Percentiles rank a stretch among this genome's conserved stretches.
Conservation (phyloP, 768 basidiomycete species). For the Termitomyces eurrhizus region DNA sequence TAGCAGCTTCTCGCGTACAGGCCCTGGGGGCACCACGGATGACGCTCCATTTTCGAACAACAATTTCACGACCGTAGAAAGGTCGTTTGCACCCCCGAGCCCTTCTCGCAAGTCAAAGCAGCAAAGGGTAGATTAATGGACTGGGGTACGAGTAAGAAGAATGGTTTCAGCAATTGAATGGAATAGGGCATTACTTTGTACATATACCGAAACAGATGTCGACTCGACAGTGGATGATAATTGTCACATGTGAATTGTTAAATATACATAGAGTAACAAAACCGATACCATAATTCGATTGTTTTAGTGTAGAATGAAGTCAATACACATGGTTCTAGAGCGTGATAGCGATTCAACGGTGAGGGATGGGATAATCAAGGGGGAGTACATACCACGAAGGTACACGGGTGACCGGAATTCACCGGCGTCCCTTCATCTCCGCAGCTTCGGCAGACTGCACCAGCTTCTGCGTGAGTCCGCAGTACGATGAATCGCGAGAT, state of each 20-base stretch:
- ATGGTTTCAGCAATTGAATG: background rate
- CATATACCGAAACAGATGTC: background rate
- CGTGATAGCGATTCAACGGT: background rate
- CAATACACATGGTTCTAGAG: background rate
- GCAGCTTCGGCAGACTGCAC: no score
- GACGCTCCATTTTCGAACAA: conserved; percentile 11
- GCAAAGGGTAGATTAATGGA: background rate
- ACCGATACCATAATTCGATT: background rate
- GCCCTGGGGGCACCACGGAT: conserved; percentile 11
- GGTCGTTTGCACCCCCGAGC: conserved; percentile 30
- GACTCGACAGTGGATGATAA: background rate
- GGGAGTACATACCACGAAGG: no score
- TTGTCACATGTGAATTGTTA: background rate
- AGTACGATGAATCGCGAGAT: background rate
- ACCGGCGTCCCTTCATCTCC: background rate
- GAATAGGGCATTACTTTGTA: background rate
- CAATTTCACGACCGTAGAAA: conserved; percentile 38
- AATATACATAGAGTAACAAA: background rate
- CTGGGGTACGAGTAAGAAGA: no score
- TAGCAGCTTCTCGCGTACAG: conserved; percentile 23
- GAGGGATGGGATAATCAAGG: no score
- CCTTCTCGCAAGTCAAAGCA: conserved; percentile 7
- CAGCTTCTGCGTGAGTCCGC: no score
- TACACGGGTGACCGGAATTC: background rate
- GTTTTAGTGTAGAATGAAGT: no score